Evolutionary conservation across 805 yeast genomes (phyloP).

Genomic region (Yarrowia keelungensis): DNA sequence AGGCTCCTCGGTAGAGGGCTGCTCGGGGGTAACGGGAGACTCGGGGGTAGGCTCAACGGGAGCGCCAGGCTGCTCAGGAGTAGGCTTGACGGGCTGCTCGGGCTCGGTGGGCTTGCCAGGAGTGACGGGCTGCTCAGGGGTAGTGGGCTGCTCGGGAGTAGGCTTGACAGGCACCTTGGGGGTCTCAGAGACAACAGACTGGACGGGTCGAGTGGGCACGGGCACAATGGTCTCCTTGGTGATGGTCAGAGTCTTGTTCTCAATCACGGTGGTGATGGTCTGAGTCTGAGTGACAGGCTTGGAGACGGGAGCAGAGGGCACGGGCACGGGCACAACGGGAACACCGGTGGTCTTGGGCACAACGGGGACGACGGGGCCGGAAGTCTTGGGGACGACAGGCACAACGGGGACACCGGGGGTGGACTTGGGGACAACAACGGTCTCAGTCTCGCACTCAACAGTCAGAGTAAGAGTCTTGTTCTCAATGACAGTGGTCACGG

Average conservation of each 20-base stretch:
- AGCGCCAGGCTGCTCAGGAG: not conserved
- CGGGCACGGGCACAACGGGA: not conserved
- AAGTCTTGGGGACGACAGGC: not conserved
- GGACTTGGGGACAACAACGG: not conserved
- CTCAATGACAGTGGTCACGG: conserved; percentile 10
- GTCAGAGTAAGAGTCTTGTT: conserved; percentile 16
- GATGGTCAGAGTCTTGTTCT: conserved; percentile 17
- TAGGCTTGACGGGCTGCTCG: too few relatives aligned
- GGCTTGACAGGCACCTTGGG: not conserved
- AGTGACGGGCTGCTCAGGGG: too few relatives aligned
- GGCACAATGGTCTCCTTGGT: conserved; percentile 15
- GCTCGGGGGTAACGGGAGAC: too few relatives aligned
- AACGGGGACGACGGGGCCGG: too few relatives aligned
- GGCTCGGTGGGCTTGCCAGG: too few relatives aligned
- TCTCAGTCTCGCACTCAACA: not conserved
- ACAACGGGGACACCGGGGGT: not conserved
- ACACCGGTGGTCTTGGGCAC: too few relatives aligned
- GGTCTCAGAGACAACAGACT: conserved; percentile 3
- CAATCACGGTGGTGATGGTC: conserved; percentile 16
- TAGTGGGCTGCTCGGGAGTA: too few relatives aligned
- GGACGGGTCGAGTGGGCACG: conserved; percentile 15
- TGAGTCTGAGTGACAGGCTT: not conserved
- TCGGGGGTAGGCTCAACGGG: not conserved
- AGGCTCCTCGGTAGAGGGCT: too few relatives aligned
- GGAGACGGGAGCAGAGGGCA: not conserved